Evolutionary conservation across 305 asterid species (phyloP).

Genomic region (Solanum hybrid): DNA sequence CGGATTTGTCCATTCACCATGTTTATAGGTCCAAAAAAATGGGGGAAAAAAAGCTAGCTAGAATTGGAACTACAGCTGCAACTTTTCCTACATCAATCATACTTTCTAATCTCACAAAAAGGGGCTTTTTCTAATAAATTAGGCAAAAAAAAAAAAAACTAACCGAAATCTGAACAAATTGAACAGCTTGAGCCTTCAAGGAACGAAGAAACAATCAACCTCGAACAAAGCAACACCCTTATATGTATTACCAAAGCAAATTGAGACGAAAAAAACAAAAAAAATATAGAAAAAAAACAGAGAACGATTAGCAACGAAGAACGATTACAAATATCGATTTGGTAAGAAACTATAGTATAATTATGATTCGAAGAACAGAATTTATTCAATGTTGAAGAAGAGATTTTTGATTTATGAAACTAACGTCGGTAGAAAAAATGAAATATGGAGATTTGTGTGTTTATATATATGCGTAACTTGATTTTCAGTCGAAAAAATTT

Average conservation of each 20-base stretch:
- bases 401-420: background rate
- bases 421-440: background rate
- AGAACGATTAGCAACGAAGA: background rate
- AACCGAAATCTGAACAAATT: constrained; percentile 2
- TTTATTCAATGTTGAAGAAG: background rate
- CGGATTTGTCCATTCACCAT: background rate
- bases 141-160: background rate
- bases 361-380: background rate
- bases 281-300: background rate
- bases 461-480: background rate
- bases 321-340: background rate
- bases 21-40: background rate
- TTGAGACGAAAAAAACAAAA: background rate
- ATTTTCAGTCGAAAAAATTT: background rate
- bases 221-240: background rate
- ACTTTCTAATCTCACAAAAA: background rate
- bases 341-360: background rate
- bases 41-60: background rate
- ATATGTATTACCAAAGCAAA: background rate
- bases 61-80: background rate
- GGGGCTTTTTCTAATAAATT: background rate
- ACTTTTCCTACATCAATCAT: background rate
- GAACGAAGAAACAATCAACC: background rate
- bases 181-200: background rate
- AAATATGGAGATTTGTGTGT: background rate